Evolutionary conservation across 257 asterid species (phyloP).

Genomic region (Jasminum sambac): DNA sequence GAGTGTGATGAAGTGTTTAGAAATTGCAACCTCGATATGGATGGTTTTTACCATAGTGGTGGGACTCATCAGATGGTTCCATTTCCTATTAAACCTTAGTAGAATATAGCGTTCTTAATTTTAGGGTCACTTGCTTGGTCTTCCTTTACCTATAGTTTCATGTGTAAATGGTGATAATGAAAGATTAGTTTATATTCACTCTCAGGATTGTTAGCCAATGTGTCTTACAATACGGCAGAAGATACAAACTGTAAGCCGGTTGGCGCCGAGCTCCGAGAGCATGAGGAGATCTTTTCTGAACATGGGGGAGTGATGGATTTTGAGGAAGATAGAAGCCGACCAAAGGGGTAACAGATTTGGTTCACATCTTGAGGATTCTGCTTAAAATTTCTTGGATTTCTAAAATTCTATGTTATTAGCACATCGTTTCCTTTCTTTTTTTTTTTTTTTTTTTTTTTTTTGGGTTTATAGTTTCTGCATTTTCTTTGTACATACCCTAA

Average conservation of each 20-base stretch:
- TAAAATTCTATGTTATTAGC: neutral
- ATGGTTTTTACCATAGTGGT: no score
- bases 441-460: no score
- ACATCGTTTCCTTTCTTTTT: no score
- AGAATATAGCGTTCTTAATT: no score
- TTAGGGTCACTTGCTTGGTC: no score
- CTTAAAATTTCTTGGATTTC: conserved; percentile 18
- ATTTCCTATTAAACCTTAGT: no score
- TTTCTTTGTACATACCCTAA: no score
- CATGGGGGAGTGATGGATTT: conserved; percentile 95
- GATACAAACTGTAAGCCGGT: conserved; percentile 96
- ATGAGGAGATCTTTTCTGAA: conserved; percentile 85
- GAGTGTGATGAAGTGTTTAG: no score
- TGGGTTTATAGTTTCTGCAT: no score
- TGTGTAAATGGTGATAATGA: neutral
- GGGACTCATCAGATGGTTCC: no score
- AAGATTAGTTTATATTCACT: conserved; percentile 33
- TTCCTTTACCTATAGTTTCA: no score
- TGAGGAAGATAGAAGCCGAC: conserved; percentile 86
- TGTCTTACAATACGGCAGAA: conserved; percentile 95
- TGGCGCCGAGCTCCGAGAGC: conserved; percentile 71
- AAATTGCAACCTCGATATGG: no score
- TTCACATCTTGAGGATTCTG: conserved; percentile 15
- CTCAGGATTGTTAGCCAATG: conserved; percentile 67
- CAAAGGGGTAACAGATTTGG: conserved; percentile 69